These are phyloP conservation scores for Sporisorium scitamineum DNA, from an alignment of 1,284 basidiomycete species.

Conservation along the genomic window DNA sequence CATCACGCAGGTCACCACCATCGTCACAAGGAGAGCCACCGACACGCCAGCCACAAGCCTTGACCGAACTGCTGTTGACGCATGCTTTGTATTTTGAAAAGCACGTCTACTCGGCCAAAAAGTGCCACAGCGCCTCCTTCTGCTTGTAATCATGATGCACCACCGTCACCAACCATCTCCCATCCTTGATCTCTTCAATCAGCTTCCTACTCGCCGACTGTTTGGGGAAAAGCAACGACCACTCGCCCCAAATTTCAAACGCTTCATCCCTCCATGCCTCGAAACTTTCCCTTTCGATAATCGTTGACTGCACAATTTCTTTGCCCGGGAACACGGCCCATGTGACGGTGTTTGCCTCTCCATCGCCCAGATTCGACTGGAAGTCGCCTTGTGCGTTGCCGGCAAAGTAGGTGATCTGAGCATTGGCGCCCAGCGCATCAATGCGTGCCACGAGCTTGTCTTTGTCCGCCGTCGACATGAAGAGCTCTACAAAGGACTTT, in stretches of 20 bases:
- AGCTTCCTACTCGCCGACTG: conserved; percentile 79
- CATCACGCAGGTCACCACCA: conserved; percentile 16
- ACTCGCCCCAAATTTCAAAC: conserved; percentile 94
- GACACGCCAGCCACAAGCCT: neutral
- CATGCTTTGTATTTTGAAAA: neutral
- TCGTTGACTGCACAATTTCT: conserved; percentile 71
- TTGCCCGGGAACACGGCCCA: conserved; percentile 72
- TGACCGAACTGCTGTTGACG: neutral
- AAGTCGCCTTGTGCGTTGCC: conserved; percentile 74
- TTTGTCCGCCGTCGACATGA: conserved; percentile 78
- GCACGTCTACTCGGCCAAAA: conserved; percentile 33
- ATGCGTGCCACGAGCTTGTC: conserved; percentile 76
- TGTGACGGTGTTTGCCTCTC: conserved; percentile 71
- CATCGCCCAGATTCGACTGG: conserved; percentile 68
- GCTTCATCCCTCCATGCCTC: conserved; percentile 82
- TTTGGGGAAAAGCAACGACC: conserved; percentile 87
- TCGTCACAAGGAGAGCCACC: conserved; percentile 10
- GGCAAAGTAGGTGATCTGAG: conserved; percentile 85
- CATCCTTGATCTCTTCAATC: conserved; percentile 79
- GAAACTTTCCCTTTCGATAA: conserved; percentile 71
- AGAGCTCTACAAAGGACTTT: conserved; percentile 98
- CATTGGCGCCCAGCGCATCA: conserved; percentile 73
- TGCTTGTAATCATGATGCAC: conserved; percentile 95
- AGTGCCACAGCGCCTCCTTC: conserved; percentile 80
- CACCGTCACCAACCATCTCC: conserved; percentile 90